These are phyloP conservation scores for Blastobotrys petasosporus DNA, from an alignment of 1,139 yeast species.

Conservation along the genomic window DNA sequence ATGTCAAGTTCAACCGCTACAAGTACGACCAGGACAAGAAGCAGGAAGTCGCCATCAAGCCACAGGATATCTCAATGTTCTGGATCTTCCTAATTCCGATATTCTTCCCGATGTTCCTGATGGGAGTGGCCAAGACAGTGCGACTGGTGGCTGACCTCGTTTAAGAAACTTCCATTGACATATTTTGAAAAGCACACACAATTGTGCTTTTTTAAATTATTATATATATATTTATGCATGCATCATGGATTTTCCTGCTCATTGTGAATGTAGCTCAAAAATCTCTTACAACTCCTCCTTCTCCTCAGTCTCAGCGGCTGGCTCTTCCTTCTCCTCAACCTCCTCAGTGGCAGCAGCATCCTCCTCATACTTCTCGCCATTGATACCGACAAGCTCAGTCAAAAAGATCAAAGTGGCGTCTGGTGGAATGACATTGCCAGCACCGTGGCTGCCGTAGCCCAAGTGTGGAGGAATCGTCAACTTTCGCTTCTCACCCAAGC, in stretches of 20 bases:
- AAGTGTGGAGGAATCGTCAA: slow-evolving; percentile 69
- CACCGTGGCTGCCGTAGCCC: slow-evolving; percentile 68
- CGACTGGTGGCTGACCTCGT: too few relatives aligned
- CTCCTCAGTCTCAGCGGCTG: neutral
- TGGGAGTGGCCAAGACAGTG: neutral
- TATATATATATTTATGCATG: too few relatives aligned
- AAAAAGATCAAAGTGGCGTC: slow-evolving; percentile 50
- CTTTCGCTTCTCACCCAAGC: slow-evolving; percentile 79
- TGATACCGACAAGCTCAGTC: slow-evolving; percentile 31
- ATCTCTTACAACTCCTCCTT: slow-evolving; percentile 6
- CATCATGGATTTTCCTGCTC: too few relatives aligned
- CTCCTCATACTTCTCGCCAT: slow-evolving; percentile 18
- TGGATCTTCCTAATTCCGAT: too few relatives aligned
- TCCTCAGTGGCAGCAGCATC: slow-evolving; percentile 6
- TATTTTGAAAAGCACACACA: too few relatives aligned
- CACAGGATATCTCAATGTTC: too few relatives aligned
- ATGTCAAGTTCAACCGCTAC: too few relatives aligned
- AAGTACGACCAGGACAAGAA: too few relatives aligned
- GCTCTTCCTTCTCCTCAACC: slow-evolving; percentile 6
- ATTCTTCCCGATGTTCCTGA: too few relatives aligned
- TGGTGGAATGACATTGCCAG: slow-evolving; percentile 72
- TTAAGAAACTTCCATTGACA: too few relatives aligned
- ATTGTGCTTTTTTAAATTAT: too few relatives aligned
- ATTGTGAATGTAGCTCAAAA: neutral
- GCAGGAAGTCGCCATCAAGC: too few relatives aligned